Percentiles rank a stretch among this genome's conserved stretches.
Evolutionary conservation across 164 flowering plant genomes (phyloP).

Genomic region (Buxus sempervirens): DNA sequence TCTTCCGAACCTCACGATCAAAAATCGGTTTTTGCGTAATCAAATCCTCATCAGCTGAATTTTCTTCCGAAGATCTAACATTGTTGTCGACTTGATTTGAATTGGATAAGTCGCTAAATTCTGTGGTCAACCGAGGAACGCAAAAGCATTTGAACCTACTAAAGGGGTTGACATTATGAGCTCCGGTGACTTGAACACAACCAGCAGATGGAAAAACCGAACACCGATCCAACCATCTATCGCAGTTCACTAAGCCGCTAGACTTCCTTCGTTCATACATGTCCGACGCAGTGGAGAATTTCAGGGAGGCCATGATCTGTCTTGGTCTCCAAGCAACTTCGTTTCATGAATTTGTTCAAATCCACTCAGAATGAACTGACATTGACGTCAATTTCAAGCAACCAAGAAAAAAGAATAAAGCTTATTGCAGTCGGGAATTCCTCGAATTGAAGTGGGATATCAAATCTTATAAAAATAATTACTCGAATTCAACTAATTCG

Average conservation of each 20-base stretch:
- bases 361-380: neutral
- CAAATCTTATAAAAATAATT: neutral
- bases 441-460: neutral
- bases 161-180: constrained; percentile 18
- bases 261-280: constrained; percentile 29
- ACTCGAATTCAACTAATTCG: neutral
- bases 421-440: no score
- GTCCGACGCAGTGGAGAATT: constrained; percentile 30
- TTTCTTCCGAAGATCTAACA: neutral
- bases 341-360: neutral
- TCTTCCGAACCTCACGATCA: constrained; percentile 10
- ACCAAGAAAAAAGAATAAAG: no score
- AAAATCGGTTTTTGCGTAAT: constrained; percentile 11
- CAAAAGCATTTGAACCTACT: constrained; percentile 23
- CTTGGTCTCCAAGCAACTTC: constrained; percentile 3
- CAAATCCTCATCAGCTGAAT: constrained; percentile 8
- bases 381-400: neutral
- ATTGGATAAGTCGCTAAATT: neutral
- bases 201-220: constrained; percentile 17
- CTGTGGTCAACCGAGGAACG: constrained; percentile 25
- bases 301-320: constrained; percentile 38
- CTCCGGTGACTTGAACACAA: constrained; percentile 21
- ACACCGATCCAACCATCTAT: constrained; percentile 10
- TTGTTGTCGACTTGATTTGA: neutral
- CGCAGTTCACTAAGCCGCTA: constrained; percentile 16